Conservation (phyloP, 2,329 filamentous ascomycete genomes). For the Coniosporium uncinatum region DNA sequence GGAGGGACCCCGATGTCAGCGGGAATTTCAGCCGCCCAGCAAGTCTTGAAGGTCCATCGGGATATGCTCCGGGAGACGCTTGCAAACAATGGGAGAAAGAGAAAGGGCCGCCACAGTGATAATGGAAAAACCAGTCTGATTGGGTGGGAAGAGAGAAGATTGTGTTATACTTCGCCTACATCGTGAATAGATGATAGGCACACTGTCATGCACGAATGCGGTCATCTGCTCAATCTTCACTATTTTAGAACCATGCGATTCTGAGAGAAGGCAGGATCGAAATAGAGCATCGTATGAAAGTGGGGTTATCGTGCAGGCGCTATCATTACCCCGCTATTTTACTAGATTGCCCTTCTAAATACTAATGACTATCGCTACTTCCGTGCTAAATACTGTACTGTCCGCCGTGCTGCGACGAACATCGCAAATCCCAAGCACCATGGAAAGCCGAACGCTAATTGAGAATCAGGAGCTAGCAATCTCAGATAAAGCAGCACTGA, state of each 20-base stretch:
- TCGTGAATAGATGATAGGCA: too few relatives aligned
- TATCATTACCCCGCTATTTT: too few relatives aligned
- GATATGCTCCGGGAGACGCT: slow-evolving; percentile 1
- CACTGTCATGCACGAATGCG: too few relatives aligned
- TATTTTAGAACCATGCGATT: too few relatives aligned
- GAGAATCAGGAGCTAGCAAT: not conserved
- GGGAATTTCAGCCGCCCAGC: not conserved
- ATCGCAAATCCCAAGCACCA: not conserved
- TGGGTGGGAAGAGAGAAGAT: too few relatives aligned
- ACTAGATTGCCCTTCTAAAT: too few relatives aligned
- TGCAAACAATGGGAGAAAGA: not conserved
- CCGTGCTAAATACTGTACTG: not conserved
- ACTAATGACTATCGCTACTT: not conserved
- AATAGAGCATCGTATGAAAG: too few relatives aligned
- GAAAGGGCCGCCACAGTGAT: not conserved
- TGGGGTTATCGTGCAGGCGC: too few relatives aligned
- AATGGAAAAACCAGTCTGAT: not conserved
- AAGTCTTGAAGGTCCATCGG: not conserved
- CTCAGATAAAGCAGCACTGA: not conserved
- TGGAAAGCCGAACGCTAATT: not conserved
- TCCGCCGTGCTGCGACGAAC: not conserved
- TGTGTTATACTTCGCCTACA: too few relatives aligned
- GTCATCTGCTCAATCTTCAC: too few relatives aligned
- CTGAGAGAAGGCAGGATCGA: too few relatives aligned
- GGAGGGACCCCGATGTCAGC: not conserved